Percentiles rank a stretch among this genome's conserved stretches.
phyloP scores from a whole-genome alignment of 1,284 basidiomycete genomes.

The Leccinum griseonigrum region DNA sequence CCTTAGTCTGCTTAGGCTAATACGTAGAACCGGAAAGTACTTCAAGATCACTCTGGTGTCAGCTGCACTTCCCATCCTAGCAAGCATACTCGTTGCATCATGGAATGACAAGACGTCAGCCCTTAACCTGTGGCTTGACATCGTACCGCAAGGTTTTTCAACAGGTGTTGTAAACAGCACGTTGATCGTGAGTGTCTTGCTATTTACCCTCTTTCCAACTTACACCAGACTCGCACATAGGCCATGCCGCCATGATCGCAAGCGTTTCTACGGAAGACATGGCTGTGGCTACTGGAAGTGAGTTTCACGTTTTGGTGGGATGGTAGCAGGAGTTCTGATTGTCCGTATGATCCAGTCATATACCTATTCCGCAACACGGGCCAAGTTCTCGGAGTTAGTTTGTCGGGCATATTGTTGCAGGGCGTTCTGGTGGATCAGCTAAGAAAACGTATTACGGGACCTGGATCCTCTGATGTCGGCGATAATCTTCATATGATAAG shows the following conservation, averaged over 20 bases:
- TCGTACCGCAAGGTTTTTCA: background rate
- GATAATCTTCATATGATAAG: constrained; percentile 21
- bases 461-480: constrained; percentile 66
- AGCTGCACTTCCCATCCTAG: background rate
- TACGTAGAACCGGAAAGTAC: background rate
- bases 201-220: background rate
- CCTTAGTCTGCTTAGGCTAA: background rate
- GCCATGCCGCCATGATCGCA: background rate
- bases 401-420: constrained; percentile 81
- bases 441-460: constrained; percentile 68
- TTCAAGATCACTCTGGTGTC: background rate
- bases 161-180: background rate
- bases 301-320: background rate
- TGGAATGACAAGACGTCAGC: background rate
- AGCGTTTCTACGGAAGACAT: background rate
- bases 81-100: background rate
- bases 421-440: constrained; percentile 69
- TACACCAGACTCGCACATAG: background rate
- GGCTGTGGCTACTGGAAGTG: background rate
- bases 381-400: constrained; percentile 85
- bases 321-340: background rate
- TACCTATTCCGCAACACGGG: constrained; percentile 90
- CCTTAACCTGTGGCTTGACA: background rate
- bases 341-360: constrained; percentile 54
- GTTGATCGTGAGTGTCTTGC: background rate